Base-by-base conservation (phyloP, 2,329 filamentous ascomycete genomes). In the Hypocrella siamensis region DNA sequence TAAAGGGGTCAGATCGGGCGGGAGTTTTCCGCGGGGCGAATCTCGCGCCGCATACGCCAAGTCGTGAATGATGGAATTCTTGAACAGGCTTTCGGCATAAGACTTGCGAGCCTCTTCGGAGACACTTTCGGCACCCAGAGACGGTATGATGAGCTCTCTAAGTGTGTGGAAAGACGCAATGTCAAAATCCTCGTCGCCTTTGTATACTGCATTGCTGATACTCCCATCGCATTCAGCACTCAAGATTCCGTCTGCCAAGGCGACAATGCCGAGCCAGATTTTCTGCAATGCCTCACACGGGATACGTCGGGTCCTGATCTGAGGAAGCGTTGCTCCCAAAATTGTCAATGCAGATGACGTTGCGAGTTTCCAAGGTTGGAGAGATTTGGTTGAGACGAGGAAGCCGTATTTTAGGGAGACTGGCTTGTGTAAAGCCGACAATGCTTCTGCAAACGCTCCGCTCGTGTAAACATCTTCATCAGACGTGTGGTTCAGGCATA, bases 351-450 rank as follows among this genome's bases (percentile, higher is more conserved):
- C 67, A 1, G 78, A 74, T 4, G 67, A 72, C 0, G 82, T 92
- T 3, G 85, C 82, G 32, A 79, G 74, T 38, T 73, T 75, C 90
- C 90, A 98, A 0, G 86, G 67, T 31, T 75, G 67, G 0, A 67
- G 61, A 11, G 73, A 70, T 46, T 78, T 85, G 12, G 81, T 82
- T 35, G 75, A 67, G 11, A 75, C 70, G 5, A 69, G 61, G 55
- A 85, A 93, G 28, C 64, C 61, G 49, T 96, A 96, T 47, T 94
- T 96, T 17, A 84, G 67, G 3, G 63, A 53, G 31, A 96, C 77
- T 1, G 85, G 75, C 29, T 63, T 70, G 12, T 67, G 66, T 2
- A 96, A 61, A 17, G 79, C 75, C 4, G 65, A 60, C 5, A 96
- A 52, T 0, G 75, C 73, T 6, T 66, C 61, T 2, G 70, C 54